Base-by-base conservation (phyloP, 768 basidiomycete species). In the Cubamyces sp. region DNA sequence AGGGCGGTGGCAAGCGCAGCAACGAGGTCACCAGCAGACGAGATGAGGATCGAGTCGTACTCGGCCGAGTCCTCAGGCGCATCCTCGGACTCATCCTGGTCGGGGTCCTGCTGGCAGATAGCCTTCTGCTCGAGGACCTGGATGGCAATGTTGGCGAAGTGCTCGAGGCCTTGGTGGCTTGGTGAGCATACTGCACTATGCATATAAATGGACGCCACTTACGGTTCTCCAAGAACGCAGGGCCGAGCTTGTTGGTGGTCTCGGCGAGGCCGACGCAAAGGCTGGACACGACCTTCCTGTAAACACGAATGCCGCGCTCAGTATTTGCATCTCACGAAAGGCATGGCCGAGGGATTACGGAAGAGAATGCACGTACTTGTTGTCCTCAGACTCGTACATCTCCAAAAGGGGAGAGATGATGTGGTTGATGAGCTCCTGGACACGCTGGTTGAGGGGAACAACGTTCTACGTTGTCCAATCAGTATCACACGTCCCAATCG, bases 61-160 rank as follows among this genome's bases (percentile, higher is more conserved):
- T 99, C 97, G 1, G 96, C 95, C 70, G 91, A 89, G 65, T 93
- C 92, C 73, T 93, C 92, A 8, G 88, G 89, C 25, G 88, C 90
- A 68, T 92, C 92, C 25, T 91, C 91, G 4, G 83, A 83, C 66
- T 94, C 92, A 66, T 94, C 94, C 66, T 92, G 91, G 71, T 96
- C 95, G 49, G 95, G 94, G 70, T 96, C 94, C 74, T 95, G 91
- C 75, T 99, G 97, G 78, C 96, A 98, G 67, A 94, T 84, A 0
- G 95, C 92, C 77, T 96, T 97, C 75, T 94, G 91, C 73, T 95
- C 92, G 46, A 99, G 82, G 66, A 99, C 87, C 70, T 93, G 87
- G 57, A 88, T 78, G 48, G 93, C 88, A 62, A 95, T 91, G 57
- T 79, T 85, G 73, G 89, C 94, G 69, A 99, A 82, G 37, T 80